A percentile compares a stretch with the other conserved stretches of the same genome.
These are phyloP conservation scores for Neurospora tetrasperma DNA, from an alignment of 495 filamentous ascomycete species.

Conservation along the genomic window DNA sequence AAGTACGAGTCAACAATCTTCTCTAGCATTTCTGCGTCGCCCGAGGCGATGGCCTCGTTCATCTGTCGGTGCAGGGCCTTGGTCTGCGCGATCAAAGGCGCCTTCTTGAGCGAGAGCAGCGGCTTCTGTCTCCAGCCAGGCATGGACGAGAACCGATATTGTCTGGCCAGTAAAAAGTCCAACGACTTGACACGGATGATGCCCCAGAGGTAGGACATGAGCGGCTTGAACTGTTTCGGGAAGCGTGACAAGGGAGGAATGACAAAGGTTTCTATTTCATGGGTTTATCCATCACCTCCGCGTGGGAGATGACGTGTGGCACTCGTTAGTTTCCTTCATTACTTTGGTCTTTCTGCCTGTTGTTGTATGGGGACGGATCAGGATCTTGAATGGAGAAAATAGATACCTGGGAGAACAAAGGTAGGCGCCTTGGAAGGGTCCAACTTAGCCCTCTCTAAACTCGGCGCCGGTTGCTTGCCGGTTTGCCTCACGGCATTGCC, in stretches of 20 bases:
- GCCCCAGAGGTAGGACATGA: constrained; percentile 7
- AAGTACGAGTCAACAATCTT: constrained; percentile 53
- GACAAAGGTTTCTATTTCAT: constrained; percentile 18
- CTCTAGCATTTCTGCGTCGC: constrained; percentile 47
- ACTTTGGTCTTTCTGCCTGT: background rate
- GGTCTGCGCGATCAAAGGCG: constrained; percentile 38
- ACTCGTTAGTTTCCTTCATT: background rate
- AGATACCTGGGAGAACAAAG: constrained; percentile 3
- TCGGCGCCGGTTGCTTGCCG: background rate
- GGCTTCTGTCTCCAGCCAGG: constrained; percentile 18
- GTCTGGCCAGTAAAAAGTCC: background rate
- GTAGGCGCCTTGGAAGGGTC: background rate
- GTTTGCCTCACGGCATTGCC: background rate
- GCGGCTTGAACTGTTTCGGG: constrained; percentile 5
- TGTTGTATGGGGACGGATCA: background rate
- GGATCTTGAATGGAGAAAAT: background rate
- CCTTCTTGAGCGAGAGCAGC: constrained; percentile 28
- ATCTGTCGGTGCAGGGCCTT: constrained; percentile 54
- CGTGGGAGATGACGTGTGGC: background rate
- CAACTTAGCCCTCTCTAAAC: background rate
- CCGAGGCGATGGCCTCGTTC: constrained; percentile 61
- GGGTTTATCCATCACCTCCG: background rate
- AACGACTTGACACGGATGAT: constrained; percentile 11
- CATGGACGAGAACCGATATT: constrained; percentile 20
- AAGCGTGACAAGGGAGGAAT: constrained; percentile 13